Conservation (phyloP, 352 stramenopile species). For the Phytophthora constricta region DNA sequence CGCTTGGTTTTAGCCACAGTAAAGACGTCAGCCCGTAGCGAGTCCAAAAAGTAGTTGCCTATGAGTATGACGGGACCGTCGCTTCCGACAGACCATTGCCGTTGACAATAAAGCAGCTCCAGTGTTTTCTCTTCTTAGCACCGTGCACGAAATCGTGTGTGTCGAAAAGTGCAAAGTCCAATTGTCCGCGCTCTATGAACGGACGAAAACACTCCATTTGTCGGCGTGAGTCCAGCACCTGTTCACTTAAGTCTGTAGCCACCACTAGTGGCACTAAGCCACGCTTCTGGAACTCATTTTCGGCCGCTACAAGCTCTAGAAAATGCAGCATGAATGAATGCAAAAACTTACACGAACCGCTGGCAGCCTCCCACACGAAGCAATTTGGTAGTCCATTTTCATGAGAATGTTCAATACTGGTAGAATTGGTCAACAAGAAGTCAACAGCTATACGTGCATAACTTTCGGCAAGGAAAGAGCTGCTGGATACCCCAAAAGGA, state of each 20-base stretch:
- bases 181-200: slow-evolving; percentile 42
- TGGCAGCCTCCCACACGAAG: slow-evolving; percentile 85
- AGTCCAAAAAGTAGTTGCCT: slow-evolving; percentile 88
- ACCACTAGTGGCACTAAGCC: slow-evolving; percentile 63
- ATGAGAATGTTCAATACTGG: slow-evolving; percentile 5
- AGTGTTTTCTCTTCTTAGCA: slow-evolving; percentile 36
- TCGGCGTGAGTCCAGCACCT: slow-evolving; percentile 68
- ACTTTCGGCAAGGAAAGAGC: slow-evolving; percentile 67
- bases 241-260: slow-evolving; percentile 73
- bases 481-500: slow-evolving; percentile 83
- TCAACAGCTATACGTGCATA: slow-evolving; percentile 65
- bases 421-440: slow-evolving; percentile 50
- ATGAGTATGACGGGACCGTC: slow-evolving; percentile 74
- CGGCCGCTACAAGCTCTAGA: slow-evolving; percentile 40
- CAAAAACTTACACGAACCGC: slow-evolving; percentile 85
- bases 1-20: slow-evolving; percentile 30
- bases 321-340: slow-evolving; percentile 79
- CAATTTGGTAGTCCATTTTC: slow-evolving; percentile 53
- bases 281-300: slow-evolving; percentile 33
- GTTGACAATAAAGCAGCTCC: slow-evolving; percentile 33
- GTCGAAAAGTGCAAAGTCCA: slow-evolving; percentile 82
- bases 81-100: slow-evolving; percentile 48
- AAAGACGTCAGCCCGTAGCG: slow-evolving; percentile 74
- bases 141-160: slow-evolving; percentile 48
- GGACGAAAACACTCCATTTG: slow-evolving; percentile 67